These are phyloP conservation scores for Darksidea phi DNA, from an alignment of 495 filamentous ascomycete genomes.

Conservation along the genomic window DNA sequence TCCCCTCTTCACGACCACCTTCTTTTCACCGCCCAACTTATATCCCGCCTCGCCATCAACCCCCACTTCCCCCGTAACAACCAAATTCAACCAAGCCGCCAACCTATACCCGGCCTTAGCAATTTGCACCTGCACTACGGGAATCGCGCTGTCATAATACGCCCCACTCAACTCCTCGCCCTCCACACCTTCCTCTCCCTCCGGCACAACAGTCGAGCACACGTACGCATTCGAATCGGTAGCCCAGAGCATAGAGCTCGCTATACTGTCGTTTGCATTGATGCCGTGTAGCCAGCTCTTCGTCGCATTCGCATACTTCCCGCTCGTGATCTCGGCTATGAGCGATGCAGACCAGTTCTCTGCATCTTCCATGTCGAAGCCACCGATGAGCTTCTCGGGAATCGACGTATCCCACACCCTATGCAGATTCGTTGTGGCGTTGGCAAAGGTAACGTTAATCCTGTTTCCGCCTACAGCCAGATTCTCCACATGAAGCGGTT, in stretches of 20 bases:
- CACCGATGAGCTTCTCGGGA: slow-evolving; percentile 58
- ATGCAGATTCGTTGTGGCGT: slow-evolving; percentile 49
- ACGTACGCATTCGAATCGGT: slow-evolving; percentile 59
- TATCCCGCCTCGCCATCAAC: slow-evolving; percentile 2
- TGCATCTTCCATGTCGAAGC: slow-evolving; percentile 50
- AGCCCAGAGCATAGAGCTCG: slow-evolving; percentile 60
- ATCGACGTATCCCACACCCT: slow-evolving; percentile 64
- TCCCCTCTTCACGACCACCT: slow-evolving; percentile 9
- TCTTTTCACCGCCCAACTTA: neutral
- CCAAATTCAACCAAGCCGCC: slow-evolving; percentile 38
- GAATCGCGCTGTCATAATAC: slow-evolving; percentile 63
- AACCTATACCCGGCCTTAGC: slow-evolving; percentile 52
- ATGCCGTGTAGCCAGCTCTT: slow-evolving; percentile 53
- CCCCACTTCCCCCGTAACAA: slow-evolving; percentile 25
- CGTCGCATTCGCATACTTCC: slow-evolving; percentile 48
- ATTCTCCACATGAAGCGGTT: slow-evolving; percentile 64
- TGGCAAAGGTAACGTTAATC: slow-evolving; percentile 57
- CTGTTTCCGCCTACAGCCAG: slow-evolving; percentile 60
- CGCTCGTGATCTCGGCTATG: slow-evolving; percentile 51
- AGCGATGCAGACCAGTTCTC: slow-evolving; percentile 54
- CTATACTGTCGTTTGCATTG: slow-evolving; percentile 50
- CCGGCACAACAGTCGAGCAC: slow-evolving; percentile 60
- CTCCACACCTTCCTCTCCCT: slow-evolving; percentile 52
- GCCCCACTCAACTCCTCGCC: slow-evolving; percentile 58
- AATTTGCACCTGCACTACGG: slow-evolving; percentile 68